These are phyloP conservation scores for Digitaria exilis DNA, from an alignment of 202 grass and related monocot species.

Conservation along the genomic window DNA sequence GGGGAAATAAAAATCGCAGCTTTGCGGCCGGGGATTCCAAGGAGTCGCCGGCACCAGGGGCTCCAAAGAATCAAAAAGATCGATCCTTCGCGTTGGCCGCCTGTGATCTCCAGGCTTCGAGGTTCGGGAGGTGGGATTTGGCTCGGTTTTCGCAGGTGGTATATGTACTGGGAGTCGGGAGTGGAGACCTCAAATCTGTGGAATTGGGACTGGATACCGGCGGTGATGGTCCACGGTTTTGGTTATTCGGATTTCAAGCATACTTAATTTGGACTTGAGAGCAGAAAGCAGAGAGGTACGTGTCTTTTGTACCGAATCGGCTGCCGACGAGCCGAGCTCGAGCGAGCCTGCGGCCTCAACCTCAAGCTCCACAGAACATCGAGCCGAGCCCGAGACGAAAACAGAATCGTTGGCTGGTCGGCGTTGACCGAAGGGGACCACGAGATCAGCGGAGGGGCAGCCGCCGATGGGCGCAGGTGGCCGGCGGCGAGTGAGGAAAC, in stretches of 20 bases:
- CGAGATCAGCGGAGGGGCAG: too few relatives aligned
- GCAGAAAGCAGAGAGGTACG: not conserved
- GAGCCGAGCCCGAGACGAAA: not conserved
- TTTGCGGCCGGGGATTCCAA: not conserved
- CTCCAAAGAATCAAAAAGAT: too few relatives aligned
- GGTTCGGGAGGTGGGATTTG: conserved; percentile 4
- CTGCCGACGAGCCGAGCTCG: not conserved
- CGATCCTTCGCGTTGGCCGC: not conserved
- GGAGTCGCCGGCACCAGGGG: too few relatives aligned
- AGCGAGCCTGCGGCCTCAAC: too few relatives aligned
- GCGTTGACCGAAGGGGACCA: too few relatives aligned
- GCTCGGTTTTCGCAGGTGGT: conserved; percentile 2
- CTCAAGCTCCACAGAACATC: too few relatives aligned
- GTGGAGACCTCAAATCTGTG: conserved; percentile 34
- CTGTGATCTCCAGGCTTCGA: not conserved
- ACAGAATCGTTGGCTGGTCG: too few relatives aligned
- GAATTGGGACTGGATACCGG: conserved; percentile 41
- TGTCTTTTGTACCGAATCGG: not conserved
- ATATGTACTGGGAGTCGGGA: conserved; percentile 25
- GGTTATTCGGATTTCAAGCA: conserved; percentile 31
- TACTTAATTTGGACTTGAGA: not conserved
- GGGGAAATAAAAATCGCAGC: not conserved
- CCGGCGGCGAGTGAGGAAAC: too few relatives aligned
- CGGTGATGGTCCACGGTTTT: conserved; percentile 56
- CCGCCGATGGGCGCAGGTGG: too few relatives aligned